phyloP scores from a whole-genome alignment of 2,329 filamentous ascomycete genomes.

The Setomelanomma holmii region DNA sequence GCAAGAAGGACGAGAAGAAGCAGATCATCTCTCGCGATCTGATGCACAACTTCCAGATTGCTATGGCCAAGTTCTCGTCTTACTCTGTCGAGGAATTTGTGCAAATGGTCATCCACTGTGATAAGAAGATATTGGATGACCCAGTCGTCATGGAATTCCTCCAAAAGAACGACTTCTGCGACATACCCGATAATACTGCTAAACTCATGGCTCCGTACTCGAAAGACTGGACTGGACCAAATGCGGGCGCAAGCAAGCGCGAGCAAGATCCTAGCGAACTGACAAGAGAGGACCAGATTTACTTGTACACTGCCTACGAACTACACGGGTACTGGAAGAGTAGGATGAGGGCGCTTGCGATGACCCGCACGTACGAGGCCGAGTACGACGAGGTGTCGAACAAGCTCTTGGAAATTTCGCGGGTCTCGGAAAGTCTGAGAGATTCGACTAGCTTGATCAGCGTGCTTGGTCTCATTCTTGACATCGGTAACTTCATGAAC shows the following conservation, averaged over 20 bases:
- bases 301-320: slow-evolving; percentile 90
- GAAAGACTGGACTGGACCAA: slow-evolving; percentile 93
- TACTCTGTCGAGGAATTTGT: slow-evolving; percentile 83
- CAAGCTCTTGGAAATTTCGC: slow-evolving; percentile 85
- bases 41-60: slow-evolving; percentile 66
- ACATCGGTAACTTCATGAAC: slow-evolving; percentile 99
- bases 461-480: slow-evolving; percentile 91
- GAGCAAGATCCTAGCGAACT: slow-evolving; percentile 89
- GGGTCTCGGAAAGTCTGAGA: slow-evolving; percentile 85
- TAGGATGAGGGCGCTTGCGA: slow-evolving; percentile 85
- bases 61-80: slow-evolving; percentile 91
- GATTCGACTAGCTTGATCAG: slow-evolving; percentile 96
- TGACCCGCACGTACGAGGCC: slow-evolving; percentile 82
- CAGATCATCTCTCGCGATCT: slow-evolving; percentile 92
- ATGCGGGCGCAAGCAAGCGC: slow-evolving; percentile 76
- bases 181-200: slow-evolving; percentile 85
- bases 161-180: slow-evolving; percentile 90
- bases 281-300: slow-evolving; percentile 94
- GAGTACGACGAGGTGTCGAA: slow-evolving; percentile 92
- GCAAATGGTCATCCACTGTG: slow-evolving; percentile 94
- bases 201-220: slow-evolving; percentile 96
- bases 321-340: slow-evolving; percentile 99
- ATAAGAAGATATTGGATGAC: slow-evolving; percentile 86
- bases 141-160: slow-evolving; percentile 95
- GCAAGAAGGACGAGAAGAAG: slow-evolving; percentile 94